Conservation (phyloP, 2,329 filamentous ascomycete species). For the Beauveria scarabaeidicola region DNA sequence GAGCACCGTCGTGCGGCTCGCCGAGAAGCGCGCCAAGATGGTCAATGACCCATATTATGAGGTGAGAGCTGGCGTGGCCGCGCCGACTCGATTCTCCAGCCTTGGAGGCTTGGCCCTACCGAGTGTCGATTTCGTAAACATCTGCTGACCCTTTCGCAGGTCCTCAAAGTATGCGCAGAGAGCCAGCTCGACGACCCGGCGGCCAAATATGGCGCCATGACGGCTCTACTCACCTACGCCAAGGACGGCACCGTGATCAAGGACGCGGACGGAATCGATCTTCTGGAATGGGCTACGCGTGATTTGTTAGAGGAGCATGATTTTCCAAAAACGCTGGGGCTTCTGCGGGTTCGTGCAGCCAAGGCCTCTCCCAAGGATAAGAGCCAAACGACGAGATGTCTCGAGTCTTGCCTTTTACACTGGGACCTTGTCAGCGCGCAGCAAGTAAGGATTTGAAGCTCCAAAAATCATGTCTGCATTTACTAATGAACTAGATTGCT, state of each 20-base stretch:
- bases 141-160: slow-evolving; percentile 20
- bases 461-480: neutral
- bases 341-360: slow-evolving; percentile 40
- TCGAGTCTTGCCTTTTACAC: slow-evolving; percentile 44
- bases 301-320: slow-evolving; percentile 30
- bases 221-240: slow-evolving; percentile 37
- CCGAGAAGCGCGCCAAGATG: slow-evolving; percentile 40
- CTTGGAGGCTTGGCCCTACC: neutral
- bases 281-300: slow-evolving; percentile 46
- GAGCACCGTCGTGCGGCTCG: slow-evolving; percentile 40
- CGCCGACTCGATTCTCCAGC: neutral
- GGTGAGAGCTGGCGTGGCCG: slow-evolving; percentile 25
- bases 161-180: slow-evolving; percentile 41
- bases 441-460: slow-evolving; percentile 31
- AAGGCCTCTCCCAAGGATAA: slow-evolving; percentile 45
- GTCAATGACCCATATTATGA: slow-evolving; percentile 49
- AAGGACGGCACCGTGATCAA: slow-evolving; percentile 37
- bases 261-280: slow-evolving; percentile 42
- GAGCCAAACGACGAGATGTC: slow-evolving; percentile 31
- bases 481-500: slow-evolving; percentile 36
- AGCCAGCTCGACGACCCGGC: slow-evolving; percentile 41
- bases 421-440: slow-evolving; percentile 51
- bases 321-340: slow-evolving; percentile 40
- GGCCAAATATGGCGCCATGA: slow-evolving; percentile 36
- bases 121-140: neutral